A percentile compares a stretch with the other conserved stretches of the same genome.
These are phyloP conservation scores for Monascus purpureus DNA, from an alignment of 495 filamentous ascomycete species.

Conservation along the genomic window DNA sequence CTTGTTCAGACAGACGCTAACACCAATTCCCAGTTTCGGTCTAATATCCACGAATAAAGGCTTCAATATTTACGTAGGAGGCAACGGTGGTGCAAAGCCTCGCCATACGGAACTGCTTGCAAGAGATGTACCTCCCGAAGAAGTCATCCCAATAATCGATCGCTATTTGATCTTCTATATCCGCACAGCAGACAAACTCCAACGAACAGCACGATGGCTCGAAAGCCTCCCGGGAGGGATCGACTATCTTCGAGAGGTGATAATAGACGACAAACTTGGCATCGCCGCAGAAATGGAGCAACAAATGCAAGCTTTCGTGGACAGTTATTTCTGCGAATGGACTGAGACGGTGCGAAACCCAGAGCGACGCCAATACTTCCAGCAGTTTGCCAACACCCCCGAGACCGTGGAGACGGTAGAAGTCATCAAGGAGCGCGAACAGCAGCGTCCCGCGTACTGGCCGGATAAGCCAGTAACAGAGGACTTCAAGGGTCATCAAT, in stretches of 20 bases:
- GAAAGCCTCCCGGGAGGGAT: conserved; percentile 81
- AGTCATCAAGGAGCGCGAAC: conserved; percentile 56
- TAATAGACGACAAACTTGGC: conserved; percentile 80
- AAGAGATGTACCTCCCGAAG: conserved; percentile 77
- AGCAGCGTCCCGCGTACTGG: conserved; percentile 75
- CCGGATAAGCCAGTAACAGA: conserved; percentile 50
- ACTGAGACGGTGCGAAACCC: conserved; percentile 68
- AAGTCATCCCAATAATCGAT: conserved; percentile 78
- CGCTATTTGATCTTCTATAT: conserved; percentile 96
- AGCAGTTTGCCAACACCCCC: conserved; percentile 76
- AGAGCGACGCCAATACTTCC: conserved; percentile 55
- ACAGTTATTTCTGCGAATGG: conserved; percentile 93
- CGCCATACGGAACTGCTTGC: conserved; percentile 76
- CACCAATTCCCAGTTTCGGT: conserved; percentile 49
- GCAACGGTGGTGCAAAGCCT: conserved; percentile 86
- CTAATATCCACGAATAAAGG: conserved; percentile 91
- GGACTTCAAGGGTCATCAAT: conserved; percentile 64
- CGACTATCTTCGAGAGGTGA: conserved; percentile 67
- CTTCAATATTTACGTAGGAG: conserved; percentile 88
- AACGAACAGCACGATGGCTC: conserved; percentile 87
- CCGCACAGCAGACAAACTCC: conserved; percentile 87
- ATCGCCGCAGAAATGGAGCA: conserved; percentile 76
- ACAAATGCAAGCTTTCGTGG: conserved; percentile 82
- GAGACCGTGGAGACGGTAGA: conserved; percentile 62
- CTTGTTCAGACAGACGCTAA: no score